Percentiles rank a stretch among this genome's conserved stretches.
Conservation (phyloP, 1,284 basidiomycete species). For the Ustilago tritici region DNA sequence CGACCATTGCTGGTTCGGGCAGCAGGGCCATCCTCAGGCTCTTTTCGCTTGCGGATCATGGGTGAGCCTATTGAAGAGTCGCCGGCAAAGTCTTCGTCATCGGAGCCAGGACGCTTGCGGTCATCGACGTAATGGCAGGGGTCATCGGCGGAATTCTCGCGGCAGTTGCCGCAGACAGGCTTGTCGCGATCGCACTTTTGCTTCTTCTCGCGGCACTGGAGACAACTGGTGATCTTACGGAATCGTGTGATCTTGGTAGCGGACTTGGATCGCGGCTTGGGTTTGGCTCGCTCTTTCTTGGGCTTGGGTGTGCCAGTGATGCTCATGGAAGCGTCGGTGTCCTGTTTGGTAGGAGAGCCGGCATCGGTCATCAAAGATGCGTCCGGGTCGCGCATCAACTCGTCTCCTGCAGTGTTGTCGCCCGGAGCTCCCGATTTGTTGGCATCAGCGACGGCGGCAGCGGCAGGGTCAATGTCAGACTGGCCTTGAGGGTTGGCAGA, state of each 20-base stretch:
- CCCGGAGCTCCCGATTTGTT: not conserved
- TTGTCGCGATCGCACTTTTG: conserved; percentile 65
- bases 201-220: conserved; percentile 62
- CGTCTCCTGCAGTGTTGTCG: conserved; percentile 14
- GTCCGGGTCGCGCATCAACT: conserved; percentile 39
- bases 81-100: conserved; percentile 40
- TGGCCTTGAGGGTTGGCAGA: conserved; percentile 13
- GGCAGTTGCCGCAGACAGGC: conserved; percentile 60
- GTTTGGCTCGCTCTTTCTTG: conserved; percentile 57
- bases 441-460: conserved; percentile 25
- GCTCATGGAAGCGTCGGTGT: conserved; percentile 24
- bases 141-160: conserved; percentile 49
- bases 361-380: conserved; percentile 39
- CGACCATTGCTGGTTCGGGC: conserved; percentile 17
- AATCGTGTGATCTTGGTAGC: conserved; percentile 62
- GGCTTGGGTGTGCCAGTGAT: conserved; percentile 36
- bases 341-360: conserved; percentile 33
- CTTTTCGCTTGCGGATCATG: conserved; percentile 49
- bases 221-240: conserved; percentile 61
- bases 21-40: conserved; percentile 24
- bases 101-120: conserved; percentile 46
- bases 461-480: conserved; percentile 40
- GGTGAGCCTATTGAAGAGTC: conserved; percentile 49
- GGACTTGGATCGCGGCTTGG: conserved; percentile 53
- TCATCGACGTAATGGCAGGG: conserved; percentile 59